Base-by-base conservation (phyloP, 1,139 yeast species). In the Yamadazyma kanchanaburiensis region DNA sequence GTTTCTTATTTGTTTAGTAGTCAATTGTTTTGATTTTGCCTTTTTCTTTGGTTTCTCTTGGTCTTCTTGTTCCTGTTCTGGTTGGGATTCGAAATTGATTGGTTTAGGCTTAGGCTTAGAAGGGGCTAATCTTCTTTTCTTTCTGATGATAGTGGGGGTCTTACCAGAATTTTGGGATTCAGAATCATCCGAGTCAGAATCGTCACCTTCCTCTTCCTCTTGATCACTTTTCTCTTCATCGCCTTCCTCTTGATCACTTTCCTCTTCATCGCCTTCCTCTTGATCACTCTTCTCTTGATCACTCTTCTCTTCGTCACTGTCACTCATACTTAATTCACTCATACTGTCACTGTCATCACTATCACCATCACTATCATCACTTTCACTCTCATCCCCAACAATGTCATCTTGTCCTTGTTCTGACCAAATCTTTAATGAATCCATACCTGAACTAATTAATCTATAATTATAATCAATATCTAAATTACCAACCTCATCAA, bases 401-500 rank as follows among this genome's bases (percentile, higher is more conserved):
- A 11, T 42, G 52, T 8, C 48, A 49, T 5, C 55, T 13, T 36
- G 39, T 2, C 51, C 58, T 20, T 55, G 59, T 13, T 63, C 62
- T 2, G 65, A 55, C 97, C 96, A 89, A 5, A 89, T 64, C 47
- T 80, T 82, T 41, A 88, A 59, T 16, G 71, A 66, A 28, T 84
- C 94, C 89, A 88, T 81, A 13, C 95, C 91, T 3, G 83, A 87
- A 54, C 86, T 78, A 3, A 84, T 76, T 37, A 88, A 62, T 36
- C 95, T 70, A 52, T 87, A 89, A 29, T 83, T 81, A 45, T 52
- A 77, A 52, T 89, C 97, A 33, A 88, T 64, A 46, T 89, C 96
- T 43, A 89, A 60, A 31, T 74, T 67, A 0, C 76, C 70, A 2
- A 86, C 94, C 43, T 84, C 94, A 35, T 76, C 83, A 4, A 53